These are phyloP conservation scores for Leccinum subfulvum DNA, from an alignment of 1,284 basidiomycete species.

Conservation along the genomic window DNA sequence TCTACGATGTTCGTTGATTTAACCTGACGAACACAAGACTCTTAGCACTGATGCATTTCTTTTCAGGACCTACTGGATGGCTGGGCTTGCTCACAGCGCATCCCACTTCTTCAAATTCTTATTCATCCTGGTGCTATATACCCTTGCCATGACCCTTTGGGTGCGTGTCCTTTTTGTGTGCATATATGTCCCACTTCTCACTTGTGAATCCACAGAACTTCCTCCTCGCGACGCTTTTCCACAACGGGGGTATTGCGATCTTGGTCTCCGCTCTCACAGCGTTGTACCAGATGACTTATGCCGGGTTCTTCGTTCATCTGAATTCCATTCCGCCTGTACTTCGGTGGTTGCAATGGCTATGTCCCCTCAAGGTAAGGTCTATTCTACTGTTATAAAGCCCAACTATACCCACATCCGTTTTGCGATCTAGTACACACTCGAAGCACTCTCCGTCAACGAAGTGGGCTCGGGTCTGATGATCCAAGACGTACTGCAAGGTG, in stretches of 20 bases:
- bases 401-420: constrained; percentile 37
- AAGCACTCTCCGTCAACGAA: constrained; percentile 87
- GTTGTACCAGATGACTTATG: constrained; percentile 82
- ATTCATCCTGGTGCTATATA: constrained; percentile 74
- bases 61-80: constrained; percentile 86
- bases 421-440: constrained; percentile 66
- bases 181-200: neutral
- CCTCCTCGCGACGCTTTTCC: constrained; percentile 76
- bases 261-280: constrained; percentile 75
- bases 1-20: constrained; percentile 62
- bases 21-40: constrained; percentile 3
- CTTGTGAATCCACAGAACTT: constrained; percentile 66
- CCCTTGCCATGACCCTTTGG: constrained; percentile 80
- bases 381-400: too few relatives aligned
- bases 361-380: constrained; percentile 48
- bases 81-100: constrained; percentile 71
- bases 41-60: constrained; percentile 19
- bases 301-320: constrained; percentile 85
- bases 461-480: constrained; percentile 85
- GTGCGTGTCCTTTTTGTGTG: constrained; percentile 44
- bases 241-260: constrained; percentile 85
- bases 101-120: constrained; percentile 82
- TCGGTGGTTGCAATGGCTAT: constrained; percentile 83
- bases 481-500: constrained; percentile 74
- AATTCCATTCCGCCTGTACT: constrained; percentile 77